Base-by-base conservation (phyloP, 2,329 filamentous ascomycete genomes). In the Colletotrichum incanum region DNA sequence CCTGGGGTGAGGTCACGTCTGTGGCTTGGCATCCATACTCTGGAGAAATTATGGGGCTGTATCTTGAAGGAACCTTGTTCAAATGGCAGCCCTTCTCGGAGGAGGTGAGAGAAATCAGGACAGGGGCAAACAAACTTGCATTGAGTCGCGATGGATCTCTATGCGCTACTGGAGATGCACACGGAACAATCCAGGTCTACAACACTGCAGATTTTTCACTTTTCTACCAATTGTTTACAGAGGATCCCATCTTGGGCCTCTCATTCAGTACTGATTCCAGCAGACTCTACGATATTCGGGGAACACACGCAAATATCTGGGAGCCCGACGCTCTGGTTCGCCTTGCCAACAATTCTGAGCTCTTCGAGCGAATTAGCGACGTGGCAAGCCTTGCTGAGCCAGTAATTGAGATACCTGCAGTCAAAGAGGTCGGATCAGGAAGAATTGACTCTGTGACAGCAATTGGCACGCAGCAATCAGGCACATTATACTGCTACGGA, bases 41-140 rank as follows among this genome's bases (percentile, higher is more conserved):
- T n/a, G 9, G 9, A 7, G 47, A 49, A 18, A 76, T 83, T 5
- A 56, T 82, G 9, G 82, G 81, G 4, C 47, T 82, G 8, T 78
- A 80, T 59, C 75, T 76, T 20, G 79, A 79, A 63, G 81, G 80
- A 0, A 52, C 75, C 9, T 58, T 84, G 5, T 83, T 84, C 71
- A 82, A 80, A 73, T 83, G 80, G 81, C 67, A 78, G 58, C 79
- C 79, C 8, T 76, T 80, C 31, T 76, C 78, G 6, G 76, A 76
- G 50, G 75, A 80, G 23, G 62, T 72, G 18, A 74, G 78, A n/a
- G 78, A 78, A 54, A 47, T 77, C 18, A 28, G 66, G 11, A 74
- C 73, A 2, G 74, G 74, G 11, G 78, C 76, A 43, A 47, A 73
- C 81, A 49, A 18, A n/a, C 47, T 49, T 5, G 60, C 75, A 0